Base-by-base conservation (phyloP, 805 yeast species). In the Sugiyamaella marilandica region DNA sequence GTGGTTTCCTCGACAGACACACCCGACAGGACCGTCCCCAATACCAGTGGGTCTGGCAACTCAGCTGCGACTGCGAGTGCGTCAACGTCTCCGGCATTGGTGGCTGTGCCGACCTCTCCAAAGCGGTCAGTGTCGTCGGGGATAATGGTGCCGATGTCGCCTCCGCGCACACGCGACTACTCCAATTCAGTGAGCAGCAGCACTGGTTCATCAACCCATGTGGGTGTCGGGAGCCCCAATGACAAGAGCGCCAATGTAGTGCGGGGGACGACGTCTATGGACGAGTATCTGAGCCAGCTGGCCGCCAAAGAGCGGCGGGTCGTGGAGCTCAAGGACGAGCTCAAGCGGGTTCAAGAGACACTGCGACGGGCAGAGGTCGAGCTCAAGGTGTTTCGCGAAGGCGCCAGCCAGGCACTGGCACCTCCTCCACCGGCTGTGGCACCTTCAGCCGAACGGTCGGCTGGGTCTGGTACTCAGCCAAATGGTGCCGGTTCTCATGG, bases 251-350 rank as follows among this genome's bases (percentile, higher is more conserved):
- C 19, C 24, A 34, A 13, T n/a, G 18, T 16, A 4, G 43, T 19
- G 24, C 43, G 43, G 13, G 43, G 24, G 14, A 39, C 43, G 24
- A 39, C 43, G 24, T 39, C 43, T 5, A 45, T 57, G 21, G 61
- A 59, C 21, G 41, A 37, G 33, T 66, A 62, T 53, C 60, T 69
- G 47, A 62, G 70, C 26, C 62, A 68, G 46, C 63, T 72, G 33
- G 76, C 76, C 1, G 59, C 67, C 26, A 67, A 68, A 51, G 74
- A 72, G 55, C 64, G 74, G 2, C 64, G 64, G 2, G 72, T 72
- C 9, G 64, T 65, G 21, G 74, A 70, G 50, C 62, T 72, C 32
- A 54, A 63, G 16, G 65, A 62, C 45, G 68, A 62, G 33, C 45
- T 65, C 37, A 52, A 53, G 29, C 55, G 62, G 35, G 55, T 68